Conservation (phyloP, 768 basidiomycete species). For the Boletus sensibilis region DNA sequence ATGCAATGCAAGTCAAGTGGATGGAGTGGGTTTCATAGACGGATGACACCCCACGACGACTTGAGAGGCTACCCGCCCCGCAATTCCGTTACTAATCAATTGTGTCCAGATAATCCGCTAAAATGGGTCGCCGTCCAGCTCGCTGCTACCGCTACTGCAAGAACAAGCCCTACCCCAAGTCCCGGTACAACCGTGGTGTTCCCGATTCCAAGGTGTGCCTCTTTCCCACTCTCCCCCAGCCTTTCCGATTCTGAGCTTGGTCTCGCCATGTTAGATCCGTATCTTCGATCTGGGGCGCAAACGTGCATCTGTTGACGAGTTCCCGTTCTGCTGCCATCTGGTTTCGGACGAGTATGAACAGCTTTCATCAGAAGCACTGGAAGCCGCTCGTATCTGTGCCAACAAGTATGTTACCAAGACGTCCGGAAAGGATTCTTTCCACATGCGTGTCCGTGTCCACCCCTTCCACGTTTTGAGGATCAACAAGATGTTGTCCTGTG, state of each 20-base stretch:
- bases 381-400: constrained; percentile 98
- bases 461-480: constrained; percentile 99
- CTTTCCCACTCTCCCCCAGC: not conserved
- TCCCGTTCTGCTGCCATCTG: constrained; percentile 95
- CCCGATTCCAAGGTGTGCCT: constrained; percentile 82
- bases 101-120: constrained; percentile 13
- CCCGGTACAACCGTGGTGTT: constrained; percentile 96
- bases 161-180: constrained; percentile 98
- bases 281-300: constrained; percentile 97
- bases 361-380: constrained; percentile 90
- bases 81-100: constrained; percentile 6
- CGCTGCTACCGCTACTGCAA: constrained; percentile 99
- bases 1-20: constrained; percentile 10
- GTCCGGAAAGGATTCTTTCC: constrained; percentile 98
- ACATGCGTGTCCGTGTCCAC: constrained; percentile 94
- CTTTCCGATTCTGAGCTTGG: not conserved
- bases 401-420: constrained; percentile 99
- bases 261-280: constrained; percentile 63
- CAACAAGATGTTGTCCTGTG: constrained; percentile 99
- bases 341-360: constrained; percentile 99
- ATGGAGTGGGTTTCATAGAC: constrained; percentile 1
- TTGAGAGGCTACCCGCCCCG: not conserved
- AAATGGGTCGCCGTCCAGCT: constrained; percentile 96
- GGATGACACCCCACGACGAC: not conserved
- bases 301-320: constrained; percentile 95